Evolutionary conservation across 163 green algal species (phyloP), one percentile per base, ranked within the genome.

Genomic region (Coccomyxa subellipsoidea): DNA sequence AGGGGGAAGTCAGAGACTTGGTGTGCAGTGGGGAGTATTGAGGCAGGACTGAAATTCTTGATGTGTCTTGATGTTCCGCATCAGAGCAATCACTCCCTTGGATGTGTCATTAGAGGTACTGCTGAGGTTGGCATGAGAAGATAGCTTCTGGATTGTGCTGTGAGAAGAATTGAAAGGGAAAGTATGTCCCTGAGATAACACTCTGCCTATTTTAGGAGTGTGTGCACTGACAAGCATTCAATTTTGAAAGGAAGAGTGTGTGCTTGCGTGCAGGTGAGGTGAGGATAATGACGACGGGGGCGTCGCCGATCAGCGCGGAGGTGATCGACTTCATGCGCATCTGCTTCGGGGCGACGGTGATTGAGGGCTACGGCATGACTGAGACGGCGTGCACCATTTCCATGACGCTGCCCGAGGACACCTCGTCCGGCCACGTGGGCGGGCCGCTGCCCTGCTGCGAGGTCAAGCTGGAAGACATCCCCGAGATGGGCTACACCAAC

Each of bases 401-500:
- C 15, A 36, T 91, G 37, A 90, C 85, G 7, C 38, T 69, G 0
- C 87, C 85, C 0, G 86, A 86, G 0, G 89, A 92, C 31, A 39
- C 85, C 0, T 76, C 39, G n/a, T 76, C 84, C 29, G 93, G 93
- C 23, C 94, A 98, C 81, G 96, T 99, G 77, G 96, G 96, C 25
- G 87, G 92, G 2, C 96, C 95, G 18, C 80, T 93, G 37, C 88
- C 91, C 6, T 93, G 87, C 82, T 91, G 86, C 82, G 96, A 99
- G 73, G 81, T 95, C 83, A 98, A 98, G 91, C 94, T 99, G 54
- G 92, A 90, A 32, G 95, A 98, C 90, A 93, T 99, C 37, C 96
- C 96, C 0, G 97, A 99, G 84, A 99, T 99, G 97, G 91, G 92
- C 59, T 99, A 99, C 91, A 88, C 87, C 29, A 94, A 89, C 75